Evolutionary conservation across 768 basidiomycete species (phyloP), one percentile per base, ranked within the genome.

Genomic region (Harrya chromipes): DNA sequence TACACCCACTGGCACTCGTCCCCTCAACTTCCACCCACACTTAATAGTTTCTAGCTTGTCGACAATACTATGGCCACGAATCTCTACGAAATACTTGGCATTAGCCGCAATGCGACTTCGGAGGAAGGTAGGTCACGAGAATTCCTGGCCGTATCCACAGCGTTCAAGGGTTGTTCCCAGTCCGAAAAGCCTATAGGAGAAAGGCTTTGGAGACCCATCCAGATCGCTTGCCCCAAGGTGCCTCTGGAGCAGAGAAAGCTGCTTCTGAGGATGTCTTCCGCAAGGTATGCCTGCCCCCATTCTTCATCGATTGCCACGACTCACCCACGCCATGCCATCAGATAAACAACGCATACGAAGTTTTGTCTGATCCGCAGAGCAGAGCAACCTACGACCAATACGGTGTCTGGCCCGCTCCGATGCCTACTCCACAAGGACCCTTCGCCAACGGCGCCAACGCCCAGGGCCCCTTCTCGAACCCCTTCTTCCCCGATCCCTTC

Each of bases 281-380:
- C 46, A 64, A 66, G 63, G 76, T 74, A 40, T 10, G 21, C 40
- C 2, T 37, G 56, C 36, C 40, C 44, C 40, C 44, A 33, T 21
- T 6, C 24, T 20, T 13, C 17, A 33, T 41, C 11, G 7, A 37
- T 31, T 3, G 4, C 6, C 14, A 14, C 6, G 33, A 33, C 46
- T 44, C 26, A 53, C 24, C 20, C 2, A 29, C 19, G 6, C 23
- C 19, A 29, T 37, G 37, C 24, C 27, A 40, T 34, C 47, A 89
- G 84, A 78, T 89, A 39, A 86, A 83, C 57, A 84, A 87, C 53
- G 87, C 87, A 24, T 90, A 89, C 58, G 87, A 90, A 62, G 78
- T 91, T 2, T 67, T 91, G 46, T 81, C 63, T 43, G 81, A 91
- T 59, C 59, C 77, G 2, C 67, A 76, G 45, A 89, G 78, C 50